Conservation (phyloP, 176 grass and related monocot species). For the Zoysia japonica region DNA sequence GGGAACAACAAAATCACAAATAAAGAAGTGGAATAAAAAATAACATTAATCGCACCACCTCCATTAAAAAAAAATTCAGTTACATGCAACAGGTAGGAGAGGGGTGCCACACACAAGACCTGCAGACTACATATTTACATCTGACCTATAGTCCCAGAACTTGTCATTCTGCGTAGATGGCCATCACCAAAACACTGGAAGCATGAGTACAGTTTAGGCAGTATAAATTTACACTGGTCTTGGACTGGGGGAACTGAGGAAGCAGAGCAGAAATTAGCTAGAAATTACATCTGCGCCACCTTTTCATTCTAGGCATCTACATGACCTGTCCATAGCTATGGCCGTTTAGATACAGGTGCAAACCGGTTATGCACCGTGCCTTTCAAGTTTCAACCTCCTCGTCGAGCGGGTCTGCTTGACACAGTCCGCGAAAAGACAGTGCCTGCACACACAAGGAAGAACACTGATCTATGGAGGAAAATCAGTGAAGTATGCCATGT, state of each 20-base stretch:
- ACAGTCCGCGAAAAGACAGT: conserved; percentile 48
- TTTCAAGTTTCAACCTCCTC: conserved; percentile 39
- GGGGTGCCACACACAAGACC: neutral
- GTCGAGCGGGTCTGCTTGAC: conserved; percentile 55
- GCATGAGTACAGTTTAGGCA: neutral
- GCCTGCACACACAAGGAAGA: conserved; percentile 28
- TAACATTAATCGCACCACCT: neutral
- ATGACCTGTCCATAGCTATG: neutral
- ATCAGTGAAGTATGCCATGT: neutral
- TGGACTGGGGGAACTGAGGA: neutral
- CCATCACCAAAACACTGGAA: neutral
- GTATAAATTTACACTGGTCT: conserved; percentile 18
- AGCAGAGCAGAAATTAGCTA: conserved; percentile 1
- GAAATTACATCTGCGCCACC: neutral
- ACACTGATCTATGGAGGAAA: neutral
- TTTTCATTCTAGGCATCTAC: too few relatives aligned
- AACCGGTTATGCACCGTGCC: conserved; percentile 23
- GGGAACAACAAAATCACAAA: too few relatives aligned
- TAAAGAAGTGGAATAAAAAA: too few relatives aligned
- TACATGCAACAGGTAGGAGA: neutral
- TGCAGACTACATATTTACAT: conserved; percentile 32
- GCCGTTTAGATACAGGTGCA: conserved; percentile 39
- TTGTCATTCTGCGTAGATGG: neutral
- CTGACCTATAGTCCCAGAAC: neutral
- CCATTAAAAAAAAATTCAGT: neutral